Evolutionary conservation across 257 asterid genomes (phyloP).

Genomic region (Sherardia arvensis): DNA sequence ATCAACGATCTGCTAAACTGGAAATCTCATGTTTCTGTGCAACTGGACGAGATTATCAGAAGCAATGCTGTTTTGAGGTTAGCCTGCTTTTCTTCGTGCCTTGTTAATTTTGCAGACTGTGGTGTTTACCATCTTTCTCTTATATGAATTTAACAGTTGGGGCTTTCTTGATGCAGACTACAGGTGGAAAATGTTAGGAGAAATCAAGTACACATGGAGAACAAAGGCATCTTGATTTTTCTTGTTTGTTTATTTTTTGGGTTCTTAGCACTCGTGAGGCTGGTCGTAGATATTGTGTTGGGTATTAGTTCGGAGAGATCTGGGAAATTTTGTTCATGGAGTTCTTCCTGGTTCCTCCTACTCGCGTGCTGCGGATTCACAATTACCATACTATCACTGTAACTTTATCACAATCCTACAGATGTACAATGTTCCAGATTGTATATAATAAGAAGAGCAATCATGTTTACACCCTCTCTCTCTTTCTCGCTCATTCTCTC

Average conservation of each 20-base stretch:
- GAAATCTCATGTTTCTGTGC: conserved; percentile 67
- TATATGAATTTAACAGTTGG: background rate
- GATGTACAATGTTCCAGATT: background rate
- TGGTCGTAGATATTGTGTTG: conserved; percentile 32
- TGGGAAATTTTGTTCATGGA: conserved; percentile 59
- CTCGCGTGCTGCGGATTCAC: conserved; percentile 42
- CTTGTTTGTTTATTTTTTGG: conserved; percentile 52
- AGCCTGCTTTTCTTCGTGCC: conserved; percentile 1
- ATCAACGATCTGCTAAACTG: conserved; percentile 55
- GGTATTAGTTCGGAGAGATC: conserved; percentile 30
- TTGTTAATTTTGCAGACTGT: background rate
- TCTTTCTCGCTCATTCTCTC: background rate
- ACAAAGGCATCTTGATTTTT: conserved; percentile 64
- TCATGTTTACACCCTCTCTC: background rate
- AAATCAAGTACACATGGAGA: conserved; percentile 72
- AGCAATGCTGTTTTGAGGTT: conserved; percentile 75
- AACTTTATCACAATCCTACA: conserved; percentile 11
- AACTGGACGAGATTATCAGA: conserved; percentile 49
- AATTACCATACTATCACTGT: conserved; percentile 45
- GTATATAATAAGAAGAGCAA: background rate
- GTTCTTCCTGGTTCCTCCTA: conserved; percentile 67
- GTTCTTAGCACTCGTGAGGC: conserved; percentile 35
- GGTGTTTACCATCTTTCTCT: background rate
- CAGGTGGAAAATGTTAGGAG: conserved; percentile 50
- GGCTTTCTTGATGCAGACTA: conserved; percentile 37